phyloP scores from a whole-genome alignment of 768 basidiomycete genomes.

The Auricularia auricula-judae region DNA sequence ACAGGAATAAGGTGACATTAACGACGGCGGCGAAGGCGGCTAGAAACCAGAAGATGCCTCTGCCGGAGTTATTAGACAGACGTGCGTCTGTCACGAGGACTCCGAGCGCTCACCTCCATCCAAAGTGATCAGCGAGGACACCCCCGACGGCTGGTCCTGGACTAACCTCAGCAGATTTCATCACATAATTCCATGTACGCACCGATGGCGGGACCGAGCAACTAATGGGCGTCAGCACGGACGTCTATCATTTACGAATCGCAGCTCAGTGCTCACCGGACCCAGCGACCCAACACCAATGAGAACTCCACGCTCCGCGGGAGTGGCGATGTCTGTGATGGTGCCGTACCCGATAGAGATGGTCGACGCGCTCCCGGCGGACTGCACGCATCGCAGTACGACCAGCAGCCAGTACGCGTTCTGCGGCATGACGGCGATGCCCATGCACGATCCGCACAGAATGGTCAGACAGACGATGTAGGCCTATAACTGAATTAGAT shows the following conservation, averaged over 20 bases:
- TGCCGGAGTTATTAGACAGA: too few species aligned
- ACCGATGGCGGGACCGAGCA: too few species aligned
- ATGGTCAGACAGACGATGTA: slow-evolving; percentile 53
- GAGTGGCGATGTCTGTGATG: slow-evolving; percentile 65
- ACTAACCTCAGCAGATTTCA: neutral
- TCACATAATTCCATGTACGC: neutral
- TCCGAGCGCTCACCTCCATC: slow-evolving; percentile 37
- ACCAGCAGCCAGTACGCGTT: slow-evolving; percentile 68
- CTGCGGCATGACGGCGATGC: slow-evolving; percentile 45
- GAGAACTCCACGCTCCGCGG: slow-evolving; percentile 64
- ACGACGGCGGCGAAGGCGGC: slow-evolving; percentile 36
- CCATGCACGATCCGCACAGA: slow-evolving; percentile 55
- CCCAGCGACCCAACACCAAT: slow-evolving; percentile 57
- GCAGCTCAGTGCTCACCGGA: slow-evolving; percentile 32
- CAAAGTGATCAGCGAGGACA: slow-evolving; percentile 41
- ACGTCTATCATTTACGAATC: too few species aligned
- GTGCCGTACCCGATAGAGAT: slow-evolving; percentile 57
- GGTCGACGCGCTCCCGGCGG: slow-evolving; percentile 68
- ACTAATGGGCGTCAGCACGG: neutral
- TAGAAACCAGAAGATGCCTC: slow-evolving; percentile 53
- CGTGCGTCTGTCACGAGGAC: too few species aligned
- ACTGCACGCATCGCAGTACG: slow-evolving; percentile 70
- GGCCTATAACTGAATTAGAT: neutral
- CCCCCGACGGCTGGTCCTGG: slow-evolving; percentile 43
- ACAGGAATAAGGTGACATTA: slow-evolving; percentile 39